These are phyloP conservation scores for Marasmius sp. DNA, from an alignment of 1,284 basidiomycete species.

Conservation along the genomic window DNA sequence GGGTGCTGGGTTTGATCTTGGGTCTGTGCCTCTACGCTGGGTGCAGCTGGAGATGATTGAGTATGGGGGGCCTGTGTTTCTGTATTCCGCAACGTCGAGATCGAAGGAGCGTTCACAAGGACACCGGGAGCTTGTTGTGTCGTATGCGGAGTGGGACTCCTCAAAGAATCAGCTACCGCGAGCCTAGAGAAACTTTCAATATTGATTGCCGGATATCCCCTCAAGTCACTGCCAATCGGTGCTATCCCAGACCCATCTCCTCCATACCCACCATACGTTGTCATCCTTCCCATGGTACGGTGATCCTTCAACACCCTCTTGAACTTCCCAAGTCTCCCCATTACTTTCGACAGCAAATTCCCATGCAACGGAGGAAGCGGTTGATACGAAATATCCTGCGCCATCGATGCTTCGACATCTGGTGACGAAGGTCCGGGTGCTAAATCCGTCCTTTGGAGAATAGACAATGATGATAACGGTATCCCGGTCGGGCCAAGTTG, in stretches of 20 bases:
- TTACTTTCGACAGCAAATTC: not conserved
- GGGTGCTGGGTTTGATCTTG: too few species aligned
- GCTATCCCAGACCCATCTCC: not conserved
- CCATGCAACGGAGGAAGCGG: not conserved
- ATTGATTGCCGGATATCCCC: slow-evolving; percentile 37
- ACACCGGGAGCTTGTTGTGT: not conserved
- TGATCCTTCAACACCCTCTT: not conserved
- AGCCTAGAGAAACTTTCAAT: slow-evolving; percentile 68
- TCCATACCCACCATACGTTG: not conserved
- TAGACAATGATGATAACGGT: slow-evolving; percentile 45
- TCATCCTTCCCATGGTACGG: not conserved
- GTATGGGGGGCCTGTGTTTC: too few species aligned
- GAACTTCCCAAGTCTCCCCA: not conserved
- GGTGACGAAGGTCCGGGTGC: not conserved
- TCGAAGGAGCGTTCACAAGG: not conserved
- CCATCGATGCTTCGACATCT: not conserved
- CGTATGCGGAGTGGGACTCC: not conserved
- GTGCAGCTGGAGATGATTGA: too few species aligned
- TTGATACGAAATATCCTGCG: not conserved
- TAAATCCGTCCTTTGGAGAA: slow-evolving; percentile 40
- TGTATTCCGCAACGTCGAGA: not conserved
- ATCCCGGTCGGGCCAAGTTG: slow-evolving; percentile 45
- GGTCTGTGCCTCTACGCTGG: too few species aligned
- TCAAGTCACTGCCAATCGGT: slow-evolving; percentile 1
- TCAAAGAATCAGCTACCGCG: slow-evolving; percentile 39